Evolutionary conservation across 306 rosid species (phyloP), one percentile per base, ranked within the genome.

Genomic region (Medicago lupulina): DNA sequence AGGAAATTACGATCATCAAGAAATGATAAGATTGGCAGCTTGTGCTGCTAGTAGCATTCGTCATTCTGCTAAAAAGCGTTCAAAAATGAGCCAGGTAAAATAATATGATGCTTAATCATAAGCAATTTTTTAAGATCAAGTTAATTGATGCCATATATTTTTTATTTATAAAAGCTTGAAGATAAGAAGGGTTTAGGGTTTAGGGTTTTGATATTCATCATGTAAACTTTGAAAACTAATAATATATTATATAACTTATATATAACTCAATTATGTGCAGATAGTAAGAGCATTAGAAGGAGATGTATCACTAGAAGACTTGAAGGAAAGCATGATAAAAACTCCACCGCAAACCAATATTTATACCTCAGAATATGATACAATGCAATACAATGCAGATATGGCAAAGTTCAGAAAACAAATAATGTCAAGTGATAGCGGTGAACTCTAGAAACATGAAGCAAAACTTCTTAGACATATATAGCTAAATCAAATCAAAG

Each of bases 1-100:
- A 53, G 76, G 78, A 10, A 81, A 81, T 5, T 93, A 78, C 81
- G 78, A 89, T 79, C 25, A 38, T 0, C 83, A 86, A 25, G 95
- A 93, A 84, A 86, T 93, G 91, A 62, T 86, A 19, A 84, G 93
- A 21, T 83, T 93, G 91, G 88, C 86, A 15, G 90, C 93, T 4
- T 86, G 90, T 0, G 98, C 97, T 17, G 89, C 97, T 3, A 92
- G 93, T 5, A 82, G 93, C 85, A 87, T 93, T 67, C 95, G 98
- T 3, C 98, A 93, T 80, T 90, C 98, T 7, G 89, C 88, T 0
- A 86, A 67, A 73, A 88, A 83, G 55, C 98, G 98, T 64, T 78
- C 97, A 0, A 91, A 81, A 76, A 93, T 93, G 98, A 93, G 97
- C 63, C 98, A 93, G 88, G 97, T 49, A 17, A n/a, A 25, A 58